Base-by-base conservation (phyloP, 1,284 basidiomycete species). In the Gymnopus androsaceus region DNA sequence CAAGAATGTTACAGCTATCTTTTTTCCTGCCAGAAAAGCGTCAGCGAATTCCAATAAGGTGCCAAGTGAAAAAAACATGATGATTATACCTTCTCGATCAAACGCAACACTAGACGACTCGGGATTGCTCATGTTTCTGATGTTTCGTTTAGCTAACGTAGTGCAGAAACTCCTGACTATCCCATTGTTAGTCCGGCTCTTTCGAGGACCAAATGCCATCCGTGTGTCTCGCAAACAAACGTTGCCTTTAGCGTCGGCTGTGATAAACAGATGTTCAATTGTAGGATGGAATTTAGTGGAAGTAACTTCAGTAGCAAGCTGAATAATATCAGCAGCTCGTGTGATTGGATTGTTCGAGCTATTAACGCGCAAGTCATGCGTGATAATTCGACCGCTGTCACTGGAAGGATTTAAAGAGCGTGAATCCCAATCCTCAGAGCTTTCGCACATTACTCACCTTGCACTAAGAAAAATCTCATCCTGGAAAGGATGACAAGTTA, bases 141-240 rank as follows among this genome's bases (percentile, higher is more conserved):
- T 57, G 9, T 72, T 67, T 47, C 72, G 72, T 61, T 75, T 79
- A 17, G 80, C 75, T n/a, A 90, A 58, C 55, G 77, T 82, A 0
- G 88, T 90, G 34, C 79, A 78, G 66, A 87, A 53, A 9, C 15
- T 53, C 54, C 78, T 76, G 9, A 87, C 80, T 1, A 85, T 71
- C 0, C 87, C 87, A n/a, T 79, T 65, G 14, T 74, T 66, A 2
- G 75, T 72, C 33, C 81, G 67, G 5, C 66, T 68, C 21, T 65
- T 68, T 17, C 68, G 61, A 30, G 82, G 75, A 15, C 83, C 84
- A 67, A 90, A 91, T 0, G 85, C 81, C 83, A 88, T 90, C n/a
- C 89, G 76, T n/a, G 74, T 71, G 66, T 92, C 89, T n/a, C 86
- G 79, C 54, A 92, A 77, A 59, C 78, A 82, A 1, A 90, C 80